phyloP scores from a whole-genome alignment of 1,139 yeast genomes.

The Kodamaea suecica region DNA sequence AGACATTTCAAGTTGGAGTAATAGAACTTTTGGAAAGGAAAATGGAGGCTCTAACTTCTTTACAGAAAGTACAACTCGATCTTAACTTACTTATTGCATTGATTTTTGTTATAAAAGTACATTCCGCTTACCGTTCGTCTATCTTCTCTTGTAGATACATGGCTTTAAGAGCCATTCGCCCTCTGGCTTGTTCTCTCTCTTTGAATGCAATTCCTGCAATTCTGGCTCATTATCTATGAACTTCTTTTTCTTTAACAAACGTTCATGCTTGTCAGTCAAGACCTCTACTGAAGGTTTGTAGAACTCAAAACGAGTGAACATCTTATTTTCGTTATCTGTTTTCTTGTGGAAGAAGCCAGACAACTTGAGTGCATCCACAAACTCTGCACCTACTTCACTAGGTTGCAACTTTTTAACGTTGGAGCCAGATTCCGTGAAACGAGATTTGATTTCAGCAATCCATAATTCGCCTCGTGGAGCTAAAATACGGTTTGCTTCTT shows the following conservation, averaged over 20 bases:
- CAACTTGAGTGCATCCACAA: conserved; percentile 70
- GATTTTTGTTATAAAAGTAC: no score
- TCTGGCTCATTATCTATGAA: conserved; percentile 70
- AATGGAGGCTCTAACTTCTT: no score
- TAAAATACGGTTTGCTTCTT: conserved; percentile 83
- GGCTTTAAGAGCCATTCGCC: conserved; percentile 92
- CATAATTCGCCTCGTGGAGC: conserved; percentile 92
- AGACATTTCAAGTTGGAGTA: no score
- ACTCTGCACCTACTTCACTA: conserved; percentile 60
- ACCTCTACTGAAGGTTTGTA: conserved; percentile 80
- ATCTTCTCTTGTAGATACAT: conserved; percentile 91
- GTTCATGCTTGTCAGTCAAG: conserved; percentile 60
- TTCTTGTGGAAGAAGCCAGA: conserved; percentile 84
- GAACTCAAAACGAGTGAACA: conserved; percentile 93
- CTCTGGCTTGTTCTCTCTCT: conserved; percentile 60
- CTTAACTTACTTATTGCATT: no score
- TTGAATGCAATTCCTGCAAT: conserved; percentile 53
- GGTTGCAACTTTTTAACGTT: conserved; percentile 18
- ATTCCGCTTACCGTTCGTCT: conserved; percentile 11
- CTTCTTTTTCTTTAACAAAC: conserved; percentile 60
- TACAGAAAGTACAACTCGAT: no score
- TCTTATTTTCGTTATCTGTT: conserved; percentile 84
- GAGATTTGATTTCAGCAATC: conserved; percentile 95
- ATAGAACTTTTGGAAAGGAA: no score
- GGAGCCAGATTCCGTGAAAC: conserved; percentile 60